Evolutionary conservation across 202 grass and related monocot species (phyloP), one percentile per base, ranked within the genome.

Genomic region (Setaria viridis): DNA sequence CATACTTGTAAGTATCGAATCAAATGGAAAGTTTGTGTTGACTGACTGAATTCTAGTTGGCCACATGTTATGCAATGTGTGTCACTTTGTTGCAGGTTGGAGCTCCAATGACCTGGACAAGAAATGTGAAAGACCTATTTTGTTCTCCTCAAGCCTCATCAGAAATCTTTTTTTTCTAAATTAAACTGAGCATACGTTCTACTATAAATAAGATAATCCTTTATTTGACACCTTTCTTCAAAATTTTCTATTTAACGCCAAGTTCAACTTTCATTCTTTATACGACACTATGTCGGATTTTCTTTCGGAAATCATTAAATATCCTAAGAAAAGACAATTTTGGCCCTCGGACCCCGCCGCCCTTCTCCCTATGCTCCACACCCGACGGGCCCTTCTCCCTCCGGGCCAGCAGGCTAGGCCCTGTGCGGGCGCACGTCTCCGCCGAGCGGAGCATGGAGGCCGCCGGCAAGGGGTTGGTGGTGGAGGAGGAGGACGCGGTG

Each of bases 371-470:
- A 0, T 25, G 25, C 25, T 25, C 25, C 0, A 25, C 25, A 25
- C 25, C 25, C 0, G 0, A 25, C 25, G 25, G 25, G 25, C 25
- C 25, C 25, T 25, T 25, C 25, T 25, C 25, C 25, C 25, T 81
- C 17, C 70, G 77, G 19, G 77, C 62, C 0, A 59, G 62, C 1
- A 42, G 77, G 54, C 25, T 32, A 13, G 55, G 17, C 9, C 62
- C 78, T 19, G 83, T 41, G 42, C 78, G 78, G 2, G 88, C 83
- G 0, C 83, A 65, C 16, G 70, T 89, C 54, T 58, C 45, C 11
- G 82, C 16, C 4, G 81, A 67, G 19, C 9, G 48, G 75, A 46
- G 57, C 59, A 60, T 2, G 58, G 80, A 54, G 54, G 33, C 2
- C 14, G n/a, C 35, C 67, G 5, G 32, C 19, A 34, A 11, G 3